phyloP scores from a whole-genome alignment of 2,329 filamentous ascomycete genomes.

The Colletotrichum tamarilloi region DNA sequence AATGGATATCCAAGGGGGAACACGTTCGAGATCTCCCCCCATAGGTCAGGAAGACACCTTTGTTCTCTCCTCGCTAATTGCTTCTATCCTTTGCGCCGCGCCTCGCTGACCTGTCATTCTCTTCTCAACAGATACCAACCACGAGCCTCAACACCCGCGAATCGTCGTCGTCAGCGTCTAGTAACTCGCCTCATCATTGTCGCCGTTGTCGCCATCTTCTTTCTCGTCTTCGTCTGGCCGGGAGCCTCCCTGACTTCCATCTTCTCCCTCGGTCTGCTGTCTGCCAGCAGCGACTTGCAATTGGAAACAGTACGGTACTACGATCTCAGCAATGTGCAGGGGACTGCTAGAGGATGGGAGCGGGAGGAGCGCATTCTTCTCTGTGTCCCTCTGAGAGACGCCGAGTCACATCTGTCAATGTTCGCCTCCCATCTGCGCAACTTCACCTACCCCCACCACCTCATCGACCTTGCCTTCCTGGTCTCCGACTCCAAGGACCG shows the following conservation, averaged over 20 bases:
- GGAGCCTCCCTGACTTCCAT: slow-evolving; percentile 69
- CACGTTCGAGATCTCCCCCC: slow-evolving; percentile 88
- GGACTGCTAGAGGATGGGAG: slow-evolving; percentile 94
- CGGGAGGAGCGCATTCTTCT: slow-evolving; percentile 94
- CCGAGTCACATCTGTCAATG: slow-evolving; percentile 91
- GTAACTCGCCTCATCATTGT: slow-evolving; percentile 72
- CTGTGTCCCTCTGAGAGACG: slow-evolving; percentile 94
- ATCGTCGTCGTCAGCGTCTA: slow-evolving; percentile 79
- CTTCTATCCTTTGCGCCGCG: slow-evolving; percentile 14
- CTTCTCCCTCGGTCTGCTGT: slow-evolving; percentile 77
- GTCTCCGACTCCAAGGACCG: slow-evolving; percentile 97
- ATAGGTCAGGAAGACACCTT: slow-evolving; percentile 71
- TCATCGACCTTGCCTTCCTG: slow-evolving; percentile 95
- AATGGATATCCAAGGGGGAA: slow-evolving; percentile 85
- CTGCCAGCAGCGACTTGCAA: slow-evolving; percentile 75
- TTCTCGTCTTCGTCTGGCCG: slow-evolving; percentile 82
- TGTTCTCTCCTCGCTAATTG: not conserved
- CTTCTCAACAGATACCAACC: slow-evolving; percentile 81
- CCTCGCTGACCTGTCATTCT: slow-evolving; percentile 33
- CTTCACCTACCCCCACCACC: slow-evolving; percentile 95
- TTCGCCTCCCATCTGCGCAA: slow-evolving; percentile 98
- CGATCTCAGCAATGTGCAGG: slow-evolving; percentile 90
- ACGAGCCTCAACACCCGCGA: slow-evolving; percentile 76
- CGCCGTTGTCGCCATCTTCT: slow-evolving; percentile 67
- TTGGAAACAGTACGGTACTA: slow-evolving; percentile 98